Evolutionary conservation across 805 yeast species (phyloP), one percentile per base, ranked within the genome.

Genomic region (Osmozyma mogii): DNA sequence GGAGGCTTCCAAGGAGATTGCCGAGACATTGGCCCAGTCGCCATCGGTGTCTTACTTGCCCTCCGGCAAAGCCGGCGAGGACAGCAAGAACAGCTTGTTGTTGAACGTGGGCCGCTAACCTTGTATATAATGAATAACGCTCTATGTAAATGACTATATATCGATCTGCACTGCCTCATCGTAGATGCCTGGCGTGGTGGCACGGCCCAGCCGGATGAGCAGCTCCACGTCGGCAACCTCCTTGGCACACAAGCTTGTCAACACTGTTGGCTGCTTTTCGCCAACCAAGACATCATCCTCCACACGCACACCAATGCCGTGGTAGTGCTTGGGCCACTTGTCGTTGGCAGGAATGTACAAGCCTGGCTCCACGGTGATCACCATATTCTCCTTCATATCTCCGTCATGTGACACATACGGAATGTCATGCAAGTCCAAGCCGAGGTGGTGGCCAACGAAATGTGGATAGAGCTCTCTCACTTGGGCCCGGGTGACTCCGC

Each of bases 1-100:
- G 44, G 98, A 92, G 55, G 96, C 98, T 1, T 83, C 95, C 19
- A 87, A 84, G 65, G 96, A 88, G 40, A 92, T 92, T 57, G 98
- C 98, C 7, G 64, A 68, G 34, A 85, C 96, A 9, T 69, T 92
- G 52, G 84, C 95, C 15, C 58, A 66, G 35, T 80, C 95, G 29
- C 72, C 84, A 9, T 89, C 88, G 53, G 81, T 89, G 31, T 82
- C 95, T 8, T 89, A 89, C 56, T 72, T 89, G 52, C 98, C 98
- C 36, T 60, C 68, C 28, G 66, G 67, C 19, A 47, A 54, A 29
- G 37, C 34, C 12, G 49, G 47, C 9, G 51, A 55, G 9, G 52
- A 60, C 40, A 23, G 58, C 40, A 45, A 61, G 56, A 78, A 74
- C 60, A 70, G 76, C 30, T 62, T 81, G 39, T 59, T 81, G 35